Base-by-base conservation (phyloP, 73 alveolate genomes). In the Stentor roeselii region DNA sequence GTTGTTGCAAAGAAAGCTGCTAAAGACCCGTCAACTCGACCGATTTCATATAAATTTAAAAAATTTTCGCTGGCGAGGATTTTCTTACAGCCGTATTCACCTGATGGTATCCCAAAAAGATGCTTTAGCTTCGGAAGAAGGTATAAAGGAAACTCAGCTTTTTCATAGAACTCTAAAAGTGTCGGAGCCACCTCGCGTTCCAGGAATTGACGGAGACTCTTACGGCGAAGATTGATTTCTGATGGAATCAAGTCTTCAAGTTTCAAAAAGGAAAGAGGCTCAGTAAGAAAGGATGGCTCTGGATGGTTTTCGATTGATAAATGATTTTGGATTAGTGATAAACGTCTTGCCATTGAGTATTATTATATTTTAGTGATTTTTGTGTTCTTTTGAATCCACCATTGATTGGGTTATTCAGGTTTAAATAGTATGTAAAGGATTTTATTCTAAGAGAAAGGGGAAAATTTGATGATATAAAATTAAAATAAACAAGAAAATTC, bases 41-140 rank as follows among this genome's bases (percentile, higher is more conserved):
- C 85, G 36, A 90, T 39, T 75, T 91, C 96, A 59, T 75, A 61
- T 30, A 78, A 4, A 39, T 87, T 42, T 14, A 89, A 90, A 60
- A 83, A 76, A 11, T 75, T 27, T 78, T 67, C 91, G 78, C 75
- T 74, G 3, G 82, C 42, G 2, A 21, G 21, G n/a, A 67, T 0
- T 67, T 67, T 67, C 32, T 50, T 30, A 31, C 82, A 67, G n/a
- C 82, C 82, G 2, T 30, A 67, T 31, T 67, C 32, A 27, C 21
- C 42, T 67, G 15, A 36, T 27, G 42, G 32, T 15, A 67, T 0
- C 1, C 82, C 82, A 1, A 67, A 32, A n/a, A n/a, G n/a, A n/a
- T n/a, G n/a, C 59, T 50, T 67, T 0, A 67, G 38, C 38, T 67
- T 67, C 32, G n/a, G 37, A 35, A 50, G 60, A 2, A 67, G 0